Evolutionary conservation across 2,329 filamentous ascomycete genomes (phyloP).

Genomic region (Botrytis galanthina): DNA sequence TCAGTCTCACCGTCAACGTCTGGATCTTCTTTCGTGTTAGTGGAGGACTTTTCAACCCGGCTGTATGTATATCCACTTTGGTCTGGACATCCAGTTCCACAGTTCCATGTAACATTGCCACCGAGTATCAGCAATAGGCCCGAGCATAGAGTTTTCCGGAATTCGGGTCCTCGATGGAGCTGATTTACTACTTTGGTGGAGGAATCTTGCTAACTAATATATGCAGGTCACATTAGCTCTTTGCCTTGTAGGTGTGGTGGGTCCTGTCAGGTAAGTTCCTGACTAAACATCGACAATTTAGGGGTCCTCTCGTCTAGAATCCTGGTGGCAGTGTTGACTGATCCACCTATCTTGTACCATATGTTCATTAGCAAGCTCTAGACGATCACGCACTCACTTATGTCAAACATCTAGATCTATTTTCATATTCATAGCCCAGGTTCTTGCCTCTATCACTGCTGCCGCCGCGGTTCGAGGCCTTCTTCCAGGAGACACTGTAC

Average conservation of each 20-base stretch:
- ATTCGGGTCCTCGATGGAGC: background rate
- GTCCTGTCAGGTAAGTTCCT: background rate
- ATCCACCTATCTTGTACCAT: background rate
- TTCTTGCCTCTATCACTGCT: slow-evolving; percentile 6
- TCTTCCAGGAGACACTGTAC: background rate
- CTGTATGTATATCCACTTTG: slow-evolving; percentile 39
- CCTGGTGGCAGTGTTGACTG: background rate
- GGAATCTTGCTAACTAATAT: background rate
- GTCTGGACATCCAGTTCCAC: slow-evolving; percentile 38
- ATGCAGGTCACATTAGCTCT: slow-evolving; percentile 8
- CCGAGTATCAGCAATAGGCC: slow-evolving; percentile 9
- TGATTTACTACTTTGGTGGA: background rate
- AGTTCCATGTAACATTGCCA: slow-evolving; percentile 23
- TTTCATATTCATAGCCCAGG: slow-evolving; percentile 34
- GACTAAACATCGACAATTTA: background rate
- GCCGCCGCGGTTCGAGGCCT: slow-evolving; percentile 1
- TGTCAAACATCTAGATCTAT: slow-evolving; percentile 28
- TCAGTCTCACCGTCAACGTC: slow-evolving; percentile 48
- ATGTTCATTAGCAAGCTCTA: background rate
- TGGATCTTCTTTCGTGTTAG: slow-evolving; percentile 54
- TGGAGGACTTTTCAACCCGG: slow-evolving; percentile 52
- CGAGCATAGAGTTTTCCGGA: slow-evolving; percentile 10
- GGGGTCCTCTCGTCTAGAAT: background rate
- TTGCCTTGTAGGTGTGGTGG: slow-evolving; percentile 11
- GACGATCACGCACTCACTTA: background rate